phyloP scores from a whole-genome alignment of 768 basidiomycete species.

The Thelephora aurantiotincta region DNA sequence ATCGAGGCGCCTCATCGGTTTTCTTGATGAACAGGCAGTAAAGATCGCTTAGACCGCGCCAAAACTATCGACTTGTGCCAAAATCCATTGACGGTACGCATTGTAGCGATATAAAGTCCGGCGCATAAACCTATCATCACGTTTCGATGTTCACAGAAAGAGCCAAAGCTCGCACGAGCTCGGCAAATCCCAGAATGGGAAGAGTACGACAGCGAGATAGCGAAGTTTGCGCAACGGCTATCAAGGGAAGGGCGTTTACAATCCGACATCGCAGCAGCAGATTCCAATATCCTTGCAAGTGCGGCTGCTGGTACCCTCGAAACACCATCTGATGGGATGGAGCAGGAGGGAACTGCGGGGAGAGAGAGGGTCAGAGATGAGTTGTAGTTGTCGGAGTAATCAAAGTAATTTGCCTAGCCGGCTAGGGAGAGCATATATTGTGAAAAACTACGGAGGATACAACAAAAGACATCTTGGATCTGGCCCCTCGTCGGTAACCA shows the following conservation, averaged over 20 bases:
- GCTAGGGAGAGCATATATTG: no score
- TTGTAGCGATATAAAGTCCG: neutral
- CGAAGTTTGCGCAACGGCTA: constrained; percentile 61
- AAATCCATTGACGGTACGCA: constrained; percentile 80
- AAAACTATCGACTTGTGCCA: constrained; percentile 95
- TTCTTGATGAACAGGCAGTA: constrained; percentile 40
- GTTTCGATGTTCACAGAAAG: constrained; percentile 49
- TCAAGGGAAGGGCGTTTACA: constrained; percentile 58
- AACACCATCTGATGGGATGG: no score
- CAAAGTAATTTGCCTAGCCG: no score
- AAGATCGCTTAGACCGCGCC: constrained; percentile 63
- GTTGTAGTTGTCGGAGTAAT: no score
- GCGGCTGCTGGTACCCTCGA: constrained; percentile 18
- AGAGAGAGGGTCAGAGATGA: no score
- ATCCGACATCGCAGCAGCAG: constrained; percentile 51
- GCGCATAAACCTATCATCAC: neutral
- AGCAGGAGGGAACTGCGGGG: no score
- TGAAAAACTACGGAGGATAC: no score
- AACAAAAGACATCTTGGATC: no score
- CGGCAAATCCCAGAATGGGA: constrained; percentile 98
- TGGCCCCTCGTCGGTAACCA: no score
- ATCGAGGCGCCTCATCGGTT: neutral
- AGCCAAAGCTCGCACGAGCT: constrained; percentile 87
- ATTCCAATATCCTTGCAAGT: constrained; percentile 52
- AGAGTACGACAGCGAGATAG: constrained; percentile 83